Base-by-base conservation (phyloP, 1,284 basidiomycete genomes). In the Pisolithus thermaeus region DNA sequence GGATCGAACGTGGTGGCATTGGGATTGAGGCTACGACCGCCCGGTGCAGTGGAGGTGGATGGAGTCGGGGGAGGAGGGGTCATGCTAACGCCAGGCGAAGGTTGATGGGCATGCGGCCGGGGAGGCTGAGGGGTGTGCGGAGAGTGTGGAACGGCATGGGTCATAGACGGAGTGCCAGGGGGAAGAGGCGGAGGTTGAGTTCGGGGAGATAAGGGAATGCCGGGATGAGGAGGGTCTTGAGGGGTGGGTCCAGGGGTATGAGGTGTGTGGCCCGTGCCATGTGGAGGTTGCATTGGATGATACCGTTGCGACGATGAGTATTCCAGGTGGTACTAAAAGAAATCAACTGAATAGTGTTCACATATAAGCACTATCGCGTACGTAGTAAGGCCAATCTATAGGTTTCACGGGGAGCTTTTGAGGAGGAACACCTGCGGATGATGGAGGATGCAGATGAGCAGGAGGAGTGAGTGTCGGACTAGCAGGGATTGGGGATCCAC, bases 21-120 rank as follows among this genome's bases (percentile, higher is more conserved):
- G 7, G 78, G 77, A 61, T 82, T 87, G 50, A 88, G 71, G 9
- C 77, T 71, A 47, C 65, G 71, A 44, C 60, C 63, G 11, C 68
- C 61, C 8, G 75, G 69, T 27, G 67, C 69, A 18, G 70, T 66
- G 7, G 75, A 58, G 0, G 79, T 69, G 1, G 80, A 76, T 2
- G 84, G 83, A 2, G 86, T 86, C 5, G 83, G 75, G n/a, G 86
- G 84, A 1, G 85, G 82, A 0, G 85, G 83, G 2, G 81, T 75
- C 5, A 85, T 70, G 50, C 69, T 70, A 14, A 80, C 73, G 51
- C 69, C 77, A 41, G 66, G 70, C 7, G 75, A 68, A 14, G 80
- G 70, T 44, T 75, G 71, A 53, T 79, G 77, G 14, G 78, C 69
- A 18, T 78, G 73, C 6, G 74, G 70, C 2, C 79, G 74, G 12